Evolutionary conservation across 2,329 filamentous ascomycete species (phyloP), one percentile per base, ranked within the genome.

Genomic region (Alternaria gaisen): DNA sequence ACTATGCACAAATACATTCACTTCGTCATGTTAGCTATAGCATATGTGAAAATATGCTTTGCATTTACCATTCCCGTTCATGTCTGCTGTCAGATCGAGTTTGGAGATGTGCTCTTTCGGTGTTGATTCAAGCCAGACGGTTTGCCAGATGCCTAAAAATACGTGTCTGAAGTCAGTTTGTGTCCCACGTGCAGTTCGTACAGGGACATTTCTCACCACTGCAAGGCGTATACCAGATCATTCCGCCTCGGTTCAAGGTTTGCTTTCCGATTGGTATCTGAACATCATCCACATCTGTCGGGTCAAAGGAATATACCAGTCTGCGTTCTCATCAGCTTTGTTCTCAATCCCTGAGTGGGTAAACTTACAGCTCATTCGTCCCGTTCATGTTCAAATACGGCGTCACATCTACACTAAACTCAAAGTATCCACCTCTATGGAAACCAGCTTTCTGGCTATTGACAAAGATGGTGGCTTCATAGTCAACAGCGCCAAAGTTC

Each of bases 171-270:
- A 30, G 28, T 30, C 28, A 30, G 28, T 11, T 2, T 30, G 1
- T 30, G 11, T 11, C 28, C 11, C 28, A 11, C 28, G 11, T 30
- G 28, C 28, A 30, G 11, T 30, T 30, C 11, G 28, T 30, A 30
- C 28, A 1, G 28, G 10, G 9, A 30, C 1, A 30, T 4, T 11
- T 4, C 28, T 30, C 11, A 30, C 28, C 90, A 34, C 87, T 89
- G 72, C 89, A 92, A 0, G 90, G 87, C 0, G 87, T 87, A 73
- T 92, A 92, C 74, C 90, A 92, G 61, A 92, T 92, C 67, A 71
- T 72, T 67, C 88, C 86, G 11, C 81, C 83, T 0, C 85, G 86
- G 0, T 76, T 78, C 1, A 84, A 71, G 0, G 84, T 85, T 73
- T 90, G 89, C 72, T 91, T 91, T 63, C 90, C 90, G 43, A 90